These are phyloP conservation scores for Penicillium vulpinum DNA, from an alignment of 2,329 filamentous ascomycete genomes.

Conservation along the genomic window DNA sequence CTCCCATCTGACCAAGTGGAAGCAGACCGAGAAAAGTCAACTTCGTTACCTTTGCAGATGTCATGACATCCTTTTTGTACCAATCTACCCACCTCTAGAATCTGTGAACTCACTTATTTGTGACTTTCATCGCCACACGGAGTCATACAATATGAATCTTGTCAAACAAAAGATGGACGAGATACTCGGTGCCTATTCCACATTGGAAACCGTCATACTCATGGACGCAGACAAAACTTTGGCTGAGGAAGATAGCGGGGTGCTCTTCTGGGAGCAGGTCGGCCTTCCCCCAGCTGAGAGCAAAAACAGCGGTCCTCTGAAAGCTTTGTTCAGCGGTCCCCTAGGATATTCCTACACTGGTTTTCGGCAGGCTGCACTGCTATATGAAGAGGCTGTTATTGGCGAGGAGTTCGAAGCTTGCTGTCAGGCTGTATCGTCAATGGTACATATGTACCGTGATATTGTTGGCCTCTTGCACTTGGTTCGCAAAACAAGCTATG, in stretches of 20 bases:
- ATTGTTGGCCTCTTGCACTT: constrained; percentile 48
- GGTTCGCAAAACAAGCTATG: constrained; percentile 30
- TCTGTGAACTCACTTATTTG: not conserved
- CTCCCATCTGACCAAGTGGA: constrained; percentile 50
- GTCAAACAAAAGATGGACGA: constrained; percentile 32
- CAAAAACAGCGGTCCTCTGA: constrained; percentile 34
- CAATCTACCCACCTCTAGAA: not conserved
- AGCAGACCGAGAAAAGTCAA: constrained; percentile 46
- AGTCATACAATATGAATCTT: not conserved
- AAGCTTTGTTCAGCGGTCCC: constrained; percentile 48
- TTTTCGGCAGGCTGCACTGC: constrained; percentile 56
- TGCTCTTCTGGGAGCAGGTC: constrained; percentile 15
- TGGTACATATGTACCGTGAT: constrained; percentile 50
- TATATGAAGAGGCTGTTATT: constrained; percentile 52
- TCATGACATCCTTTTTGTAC: constrained; percentile 51
- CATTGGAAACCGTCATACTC: constrained; percentile 51
- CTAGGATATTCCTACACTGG: constrained; percentile 55
- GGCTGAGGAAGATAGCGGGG: constrained; percentile 32
- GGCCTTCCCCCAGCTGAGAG: not conserved
- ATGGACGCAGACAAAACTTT: constrained; percentile 62
- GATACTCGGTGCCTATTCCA: constrained; percentile 23
- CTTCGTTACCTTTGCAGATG: constrained; percentile 49
- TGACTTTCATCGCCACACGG: not conserved
- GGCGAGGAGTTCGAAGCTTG: constrained; percentile 45
- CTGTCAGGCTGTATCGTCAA: constrained; percentile 49